Evolutionary conservation across 495 filamentous ascomycete species (phyloP).

Genomic region (Aspergillus homomorphus): DNA sequence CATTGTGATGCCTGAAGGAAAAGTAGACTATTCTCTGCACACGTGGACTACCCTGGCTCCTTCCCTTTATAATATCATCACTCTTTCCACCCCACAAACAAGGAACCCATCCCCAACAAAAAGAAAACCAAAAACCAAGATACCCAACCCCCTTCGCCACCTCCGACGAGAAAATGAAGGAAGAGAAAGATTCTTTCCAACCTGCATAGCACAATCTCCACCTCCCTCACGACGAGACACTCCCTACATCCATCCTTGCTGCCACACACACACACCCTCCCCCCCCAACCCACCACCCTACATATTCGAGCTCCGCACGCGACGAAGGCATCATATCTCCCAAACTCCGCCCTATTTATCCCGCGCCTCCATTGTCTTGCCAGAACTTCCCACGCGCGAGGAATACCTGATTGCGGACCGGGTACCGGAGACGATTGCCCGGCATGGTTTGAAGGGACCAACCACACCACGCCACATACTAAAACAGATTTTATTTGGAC

Average conservation of each 20-base stretch:
- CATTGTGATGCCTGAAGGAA: conserved; percentile 62
- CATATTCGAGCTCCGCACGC: conserved; percentile 76
- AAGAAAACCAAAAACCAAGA: no score
- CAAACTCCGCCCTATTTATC: not conserved
- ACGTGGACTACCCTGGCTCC: conserved; percentile 52
- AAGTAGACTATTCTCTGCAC: conserved; percentile 67
- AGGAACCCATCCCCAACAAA: no score
- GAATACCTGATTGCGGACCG: not conserved
- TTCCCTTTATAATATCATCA: not conserved
- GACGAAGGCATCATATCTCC: not conserved
- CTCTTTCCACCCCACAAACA: not conserved
- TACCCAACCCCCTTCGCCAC: no score
- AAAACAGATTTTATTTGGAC: no score
- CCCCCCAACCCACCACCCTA: no score
- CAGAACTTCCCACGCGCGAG: not conserved
- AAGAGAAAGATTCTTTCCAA: conserved; percentile 67
- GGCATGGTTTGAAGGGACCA: no score
- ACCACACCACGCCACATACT: no score
- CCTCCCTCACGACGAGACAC: conserved; percentile 65
- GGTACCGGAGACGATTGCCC: not conserved
- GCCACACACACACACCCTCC: no score
- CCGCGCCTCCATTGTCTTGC: not conserved
- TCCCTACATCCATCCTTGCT: conserved; percentile 52
- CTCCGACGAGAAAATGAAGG: no score
- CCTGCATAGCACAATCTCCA: conserved; percentile 79